A percentile compares a stretch with the other conserved stretches of the same genome.
These are phyloP conservation scores for Spathaspora gorwiae DNA, from an alignment of 805 yeast species.

Conservation along the genomic window DNA sequence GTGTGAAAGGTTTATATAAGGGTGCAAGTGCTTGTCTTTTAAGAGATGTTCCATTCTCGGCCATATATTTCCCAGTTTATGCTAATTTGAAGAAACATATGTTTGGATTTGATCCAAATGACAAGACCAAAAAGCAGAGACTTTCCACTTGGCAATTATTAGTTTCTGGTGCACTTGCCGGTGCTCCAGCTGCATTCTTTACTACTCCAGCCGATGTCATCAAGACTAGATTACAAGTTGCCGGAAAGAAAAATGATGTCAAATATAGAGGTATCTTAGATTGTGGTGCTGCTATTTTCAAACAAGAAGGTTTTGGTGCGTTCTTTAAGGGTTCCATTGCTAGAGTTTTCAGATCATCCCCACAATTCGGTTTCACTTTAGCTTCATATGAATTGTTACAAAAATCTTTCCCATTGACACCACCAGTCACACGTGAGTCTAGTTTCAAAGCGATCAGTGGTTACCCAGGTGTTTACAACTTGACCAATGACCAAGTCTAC, in stretches of 20 bases:
- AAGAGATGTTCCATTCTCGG: constrained; percentile 95
- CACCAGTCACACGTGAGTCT: constrained; percentile 40
- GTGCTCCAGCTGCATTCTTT: constrained; percentile 94
- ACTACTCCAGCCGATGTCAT: constrained; percentile 97
- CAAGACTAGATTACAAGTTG: constrained; percentile 90
- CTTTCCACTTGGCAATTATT: constrained; percentile 82
- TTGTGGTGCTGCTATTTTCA: constrained; percentile 68
- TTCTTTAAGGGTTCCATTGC: constrained; percentile 97
- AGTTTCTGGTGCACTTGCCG: constrained; percentile 89
- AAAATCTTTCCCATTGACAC: constrained; percentile 65
- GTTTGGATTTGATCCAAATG: constrained; percentile 76
- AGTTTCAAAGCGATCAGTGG: constrained; percentile 42
- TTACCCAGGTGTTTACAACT: constrained; percentile 42
- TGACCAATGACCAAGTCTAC: constrained; percentile 43
- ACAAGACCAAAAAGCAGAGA: constrained; percentile 50
- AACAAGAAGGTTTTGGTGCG: constrained; percentile 80
- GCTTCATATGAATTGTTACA: constrained; percentile 96
- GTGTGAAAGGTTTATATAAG: constrained; percentile 80
- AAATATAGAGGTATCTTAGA: constrained; percentile 72
- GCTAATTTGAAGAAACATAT: constrained; percentile 83
- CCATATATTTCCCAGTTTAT: constrained; percentile 95
- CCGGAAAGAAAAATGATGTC: constrained; percentile 70
- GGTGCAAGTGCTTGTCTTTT: constrained; percentile 89
- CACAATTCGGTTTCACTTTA: constrained; percentile 95
- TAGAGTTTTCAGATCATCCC: constrained; percentile 89